Base-by-base conservation (phyloP, 2,329 filamentous ascomycete species). In the Malbranchea cinnamomea region DNA sequence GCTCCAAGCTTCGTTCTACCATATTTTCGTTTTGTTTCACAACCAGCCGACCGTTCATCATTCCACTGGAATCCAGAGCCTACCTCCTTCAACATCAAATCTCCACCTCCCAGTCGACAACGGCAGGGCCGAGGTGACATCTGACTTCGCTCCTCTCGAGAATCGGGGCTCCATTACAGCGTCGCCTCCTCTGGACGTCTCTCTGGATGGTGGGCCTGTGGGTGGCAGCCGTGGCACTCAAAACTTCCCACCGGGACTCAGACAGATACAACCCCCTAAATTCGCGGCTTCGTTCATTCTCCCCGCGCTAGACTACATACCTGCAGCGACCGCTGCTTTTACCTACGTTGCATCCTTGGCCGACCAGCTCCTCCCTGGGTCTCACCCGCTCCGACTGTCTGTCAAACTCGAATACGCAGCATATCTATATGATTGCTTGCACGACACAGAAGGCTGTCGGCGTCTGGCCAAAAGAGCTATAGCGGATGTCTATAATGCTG, bases 11-110 rank as follows among this genome's bases (percentile, higher is more conserved):
- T 92, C 83, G 12, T 92, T 95, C 50, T 89, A 91, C 45, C 87
- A 98, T 58, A 83, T 98, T 41, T 93, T 93, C 52, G 89, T 92
- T 31, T 68, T 95, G 8, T 95, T 94, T 49, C 83, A 94, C 60
- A 94, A 94, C 55, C 74, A 82, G 31, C 87, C 87, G 0, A 67
- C 78, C 0, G 70, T 93, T 33, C 76, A 74, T 25, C 61, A 66
- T 20, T 65, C 71, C 46, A n/a, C n/a, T n/a, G 66, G 66, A 12
- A 59, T 68, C 35, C 59, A 62, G 25, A 49, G 45, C 35, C 47
- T 53, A 7, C 45, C 46, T 5, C 41, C 38, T 30, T 43, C 42
- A 10, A 36, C 36, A 26, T 40, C 39, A 3, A 35, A 35, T 7
- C n/a, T n/a, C n/a, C n/a, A n/a, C n/a, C n/a, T n/a, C n/a, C n/a